Percentiles rank a stretch among this genome's conserved stretches.
phyloP scores from a whole-genome alignment of 1,284 basidiomycete species.

The Grifola frondosa region DNA sequence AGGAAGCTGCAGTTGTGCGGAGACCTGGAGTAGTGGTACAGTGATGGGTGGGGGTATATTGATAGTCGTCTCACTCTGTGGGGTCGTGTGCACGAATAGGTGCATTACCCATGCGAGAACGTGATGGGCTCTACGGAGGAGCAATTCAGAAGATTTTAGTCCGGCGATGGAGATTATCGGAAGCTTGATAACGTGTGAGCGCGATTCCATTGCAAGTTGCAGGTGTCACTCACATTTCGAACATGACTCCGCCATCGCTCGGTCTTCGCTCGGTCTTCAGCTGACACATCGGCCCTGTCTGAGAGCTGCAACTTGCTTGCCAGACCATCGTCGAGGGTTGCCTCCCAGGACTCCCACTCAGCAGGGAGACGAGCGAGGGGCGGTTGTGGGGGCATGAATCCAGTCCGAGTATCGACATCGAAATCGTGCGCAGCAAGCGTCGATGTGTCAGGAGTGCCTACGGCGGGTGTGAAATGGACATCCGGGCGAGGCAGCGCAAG shows the following conservation, averaged over 20 bases:
- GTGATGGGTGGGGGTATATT: constrained; percentile 73
- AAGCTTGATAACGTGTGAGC: constrained; percentile 34
- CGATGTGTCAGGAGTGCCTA: constrained; percentile 68
- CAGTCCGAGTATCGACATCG: constrained; percentile 89
- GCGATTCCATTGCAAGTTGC: background rate
- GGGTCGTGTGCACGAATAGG: constrained; percentile 83
- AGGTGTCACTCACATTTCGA: constrained; percentile 50
- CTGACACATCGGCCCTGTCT: constrained; percentile 42
- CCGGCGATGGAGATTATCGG: constrained; percentile 49
- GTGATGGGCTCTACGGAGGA: constrained; percentile 81
- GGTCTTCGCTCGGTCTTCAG: constrained; percentile 45
- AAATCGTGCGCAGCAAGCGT: constrained; percentile 93
- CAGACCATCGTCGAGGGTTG: constrained; percentile 51
- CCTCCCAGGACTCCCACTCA: constrained; percentile 75
- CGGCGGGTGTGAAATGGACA: constrained; percentile 34
- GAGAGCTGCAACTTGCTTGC: constrained; percentile 55
- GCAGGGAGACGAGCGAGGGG: constrained; percentile 65
- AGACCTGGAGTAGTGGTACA: constrained; percentile 79
- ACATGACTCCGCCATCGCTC: constrained; percentile 65
- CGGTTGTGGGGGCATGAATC: constrained; percentile 86
- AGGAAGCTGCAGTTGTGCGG: constrained; percentile 77
- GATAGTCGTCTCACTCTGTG: constrained; percentile 47
- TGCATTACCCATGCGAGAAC: constrained; percentile 87
- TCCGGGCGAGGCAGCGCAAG: constrained; percentile 63
- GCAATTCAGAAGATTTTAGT: constrained; percentile 58